Conservation (phyloP, 73 alveolate genomes). For the Tetrahymena malaccensis region DNA sequence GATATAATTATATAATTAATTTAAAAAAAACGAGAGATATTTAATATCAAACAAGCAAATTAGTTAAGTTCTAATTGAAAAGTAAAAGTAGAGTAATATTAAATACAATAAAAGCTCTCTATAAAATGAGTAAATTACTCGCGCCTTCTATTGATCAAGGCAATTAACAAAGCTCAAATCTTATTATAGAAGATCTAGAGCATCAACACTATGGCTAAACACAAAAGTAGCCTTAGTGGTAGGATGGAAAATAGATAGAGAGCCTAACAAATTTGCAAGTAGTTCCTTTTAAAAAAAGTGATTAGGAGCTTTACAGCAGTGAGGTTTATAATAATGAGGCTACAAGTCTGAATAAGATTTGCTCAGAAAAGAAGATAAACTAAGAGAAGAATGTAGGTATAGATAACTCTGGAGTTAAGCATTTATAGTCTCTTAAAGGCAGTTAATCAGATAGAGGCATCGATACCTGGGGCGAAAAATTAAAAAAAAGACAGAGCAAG, state of each 20-base stretch:
- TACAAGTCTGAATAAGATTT: neutral
- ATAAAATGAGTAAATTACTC: neutral
- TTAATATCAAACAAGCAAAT: neutral
- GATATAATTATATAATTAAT: too few relatives aligned
- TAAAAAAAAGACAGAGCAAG: neutral
- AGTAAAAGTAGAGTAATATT: neutral
- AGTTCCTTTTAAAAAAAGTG: neutral
- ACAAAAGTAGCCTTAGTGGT: neutral
- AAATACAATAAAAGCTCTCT: neutral
- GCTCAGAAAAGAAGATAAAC: neutral
- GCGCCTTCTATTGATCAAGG: neutral
- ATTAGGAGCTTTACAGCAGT: neutral
- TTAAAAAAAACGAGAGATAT: neutral
- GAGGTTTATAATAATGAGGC: neutral
- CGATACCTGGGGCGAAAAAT: neutral
- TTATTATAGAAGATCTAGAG: neutral
- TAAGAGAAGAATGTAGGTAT: neutral
- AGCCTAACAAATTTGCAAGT: neutral
- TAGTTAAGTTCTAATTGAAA: neutral
- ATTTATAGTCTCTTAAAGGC: neutral
- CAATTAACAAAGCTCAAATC: neutral
- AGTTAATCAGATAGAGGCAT: neutral
- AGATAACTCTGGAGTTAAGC: neutral
- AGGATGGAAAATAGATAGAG: neutral
- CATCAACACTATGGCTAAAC: neutral